Base-by-base conservation (phyloP, 2,329 filamentous ascomycete genomes). In the Sarocladiaceae sp. region DNA sequence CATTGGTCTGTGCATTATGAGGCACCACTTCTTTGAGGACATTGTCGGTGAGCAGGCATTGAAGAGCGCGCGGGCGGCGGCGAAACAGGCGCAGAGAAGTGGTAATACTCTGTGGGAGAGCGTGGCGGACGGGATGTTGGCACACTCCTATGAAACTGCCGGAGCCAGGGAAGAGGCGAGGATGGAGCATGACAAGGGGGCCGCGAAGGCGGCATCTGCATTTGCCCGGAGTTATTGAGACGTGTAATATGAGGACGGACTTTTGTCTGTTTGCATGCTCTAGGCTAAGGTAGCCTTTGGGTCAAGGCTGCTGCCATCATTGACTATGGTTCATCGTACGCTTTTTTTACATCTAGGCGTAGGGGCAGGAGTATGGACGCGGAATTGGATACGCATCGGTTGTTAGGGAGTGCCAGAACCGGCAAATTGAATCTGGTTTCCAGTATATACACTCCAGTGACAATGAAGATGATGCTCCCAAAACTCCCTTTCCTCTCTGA, bases 1-100 rank as follows among this genome's bases (percentile, higher is more conserved):
- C 46, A 87, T 97, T 57, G 85, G 87, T 5, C 80, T 97, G 54
- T 91, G 85, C 59, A 85, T 94, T 57, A 95, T 97, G 87, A 87
- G 88, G 50, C 84, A 80, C 62, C 82, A 84, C 50, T 87, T 96
- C 62, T 97, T 92, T 67, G 85, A 86, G 42, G 87, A 87, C 54
- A 86, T 92, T 13, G 83, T 95, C 3, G 90, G 90, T 48, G 86
- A 88, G 54, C 88, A 92, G 66, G 86, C 87, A 0, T 77, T 89
- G 54, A 91, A 91, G 70, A 88, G 86, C 62, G 86, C 87, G 4
- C 78, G 80, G 57, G 87, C 88, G 1, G 86, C 84, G 22, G 78
- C 79, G 22, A 79, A 78, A 37, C 85, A 88, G 71, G 86, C 87
- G 4, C 79, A 80, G 57, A 81, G 82, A 64, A 87, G 84, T 58